Base-by-base conservation (phyloP, 2,329 filamentous ascomycete species). In the Xylaria arbuscula region DNA sequence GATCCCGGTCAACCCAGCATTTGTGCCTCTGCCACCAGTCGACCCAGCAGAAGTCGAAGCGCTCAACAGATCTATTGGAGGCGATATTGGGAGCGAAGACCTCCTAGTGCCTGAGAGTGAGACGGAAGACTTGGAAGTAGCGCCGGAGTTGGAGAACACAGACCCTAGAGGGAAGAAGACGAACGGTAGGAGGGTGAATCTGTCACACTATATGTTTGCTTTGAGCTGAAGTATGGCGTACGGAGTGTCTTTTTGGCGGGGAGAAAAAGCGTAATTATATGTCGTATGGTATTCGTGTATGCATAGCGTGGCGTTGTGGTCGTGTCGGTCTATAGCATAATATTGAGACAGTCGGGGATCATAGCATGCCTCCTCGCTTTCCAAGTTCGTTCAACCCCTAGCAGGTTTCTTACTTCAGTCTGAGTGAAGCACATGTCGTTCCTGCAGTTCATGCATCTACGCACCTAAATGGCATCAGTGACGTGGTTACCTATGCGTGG, bases 81-180 rank as follows among this genome's bases (percentile, higher is more conserved):
- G 87, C 72, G 87, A 89, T 11, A 70, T 79, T 6, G 87, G 87
- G 15, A 89, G 87, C 72, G 87, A 89, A 74, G 87, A 89, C 65
- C 81, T 87, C 63, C 83, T 89, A 69, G 77, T 86, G 15, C 83
- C 84, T 32, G 85, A 85, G 74, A 87, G 85, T 68, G 82, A 83
- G 40, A 71, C 76, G 24, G 75, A 79, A 10, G 77, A 78, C 67
- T 45, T 62, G n/a, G 67, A 67, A 59, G 56, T 45, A 32, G 62
- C 56, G 19, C 62, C 70, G 1, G 77, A 78, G 2, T 70, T 70
- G 8, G 75, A 76, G 58, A 73, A 74, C 24, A 38, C 67, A 24
- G 69, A 69, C 3, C 61, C 59, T 9, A 32, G 24, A 10, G 72
- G 70, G 40, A 57, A 57, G 7, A 72, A 59, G 64, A 70, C 70